These are phyloP conservation scores for Leptodermis oblonga DNA, from an alignment of 257 asterid genomes.

Conservation along the genomic window DNA sequence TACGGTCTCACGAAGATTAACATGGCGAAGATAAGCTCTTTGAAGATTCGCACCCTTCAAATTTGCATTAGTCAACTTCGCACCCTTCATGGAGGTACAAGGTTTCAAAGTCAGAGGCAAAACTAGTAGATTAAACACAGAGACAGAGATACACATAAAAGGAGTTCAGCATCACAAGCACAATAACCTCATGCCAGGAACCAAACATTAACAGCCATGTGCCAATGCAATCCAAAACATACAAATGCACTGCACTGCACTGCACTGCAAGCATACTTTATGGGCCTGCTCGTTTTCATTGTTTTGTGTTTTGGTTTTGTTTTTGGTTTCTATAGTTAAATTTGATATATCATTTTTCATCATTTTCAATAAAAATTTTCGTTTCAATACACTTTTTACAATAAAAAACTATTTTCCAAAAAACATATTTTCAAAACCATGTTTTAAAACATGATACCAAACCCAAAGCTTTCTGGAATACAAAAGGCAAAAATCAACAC, in stretches of 20 bases:
- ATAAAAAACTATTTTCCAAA: too few relatives aligned
- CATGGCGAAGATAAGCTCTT: constrained; percentile 86
- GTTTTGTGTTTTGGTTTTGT: too few relatives aligned
- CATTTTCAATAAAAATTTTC: too few relatives aligned
- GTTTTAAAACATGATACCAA: too few relatives aligned
- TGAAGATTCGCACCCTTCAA: constrained; percentile 94
- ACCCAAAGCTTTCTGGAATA: too few relatives aligned
- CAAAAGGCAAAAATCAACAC: not conserved
- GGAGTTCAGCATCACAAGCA: not conserved
- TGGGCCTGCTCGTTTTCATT: too few relatives aligned
- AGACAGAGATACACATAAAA: not conserved
- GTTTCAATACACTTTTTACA: too few relatives aligned
- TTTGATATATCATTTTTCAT: too few relatives aligned
- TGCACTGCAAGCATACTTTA: not conserved
- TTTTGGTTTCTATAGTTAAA: too few relatives aligned
- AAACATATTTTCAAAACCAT: too few relatives aligned
- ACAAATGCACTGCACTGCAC: not conserved
- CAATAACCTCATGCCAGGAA: not conserved
- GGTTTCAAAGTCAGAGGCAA: not conserved
- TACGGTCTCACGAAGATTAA: constrained; percentile 83
- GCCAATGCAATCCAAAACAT: not conserved
- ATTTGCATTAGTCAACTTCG: constrained; percentile 80
- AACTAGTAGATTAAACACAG: not conserved
- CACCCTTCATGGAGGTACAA: constrained; percentile 49
- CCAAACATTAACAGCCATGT: not conserved